Evolutionary conservation across 2,329 filamentous ascomycete species (phyloP), one percentile per base, ranked within the genome.

Genomic region (Elsinoe necatrix): DNA sequence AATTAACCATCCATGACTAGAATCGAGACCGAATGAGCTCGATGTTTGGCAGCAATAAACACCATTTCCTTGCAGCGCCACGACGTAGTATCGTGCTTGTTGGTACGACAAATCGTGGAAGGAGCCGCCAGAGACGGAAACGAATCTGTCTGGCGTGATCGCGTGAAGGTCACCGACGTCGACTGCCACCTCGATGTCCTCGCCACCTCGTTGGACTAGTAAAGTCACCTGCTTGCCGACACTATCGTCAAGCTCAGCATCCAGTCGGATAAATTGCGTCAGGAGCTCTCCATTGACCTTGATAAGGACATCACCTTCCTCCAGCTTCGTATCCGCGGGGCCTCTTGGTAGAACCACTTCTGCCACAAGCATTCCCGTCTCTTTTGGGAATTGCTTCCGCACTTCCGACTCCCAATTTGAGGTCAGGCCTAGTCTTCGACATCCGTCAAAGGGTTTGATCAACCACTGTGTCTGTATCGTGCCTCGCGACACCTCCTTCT

Each of bases 381-480:
- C 93, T 64, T 88, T 86, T 0, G 95, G 93, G 63, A 95, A 95
- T 23, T 82, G 78, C 63, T 87, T 83, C 31, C 93, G 85, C 61
- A 95, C 83, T 57, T 85, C 84, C 35, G 87, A 85, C 75, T 98
- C 93, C 84, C 89, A 95, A 54, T 89, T 81, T 0, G 90, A 79
- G 1, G 82, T 89, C 59, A 98, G 77, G 6, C 93, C 93, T 9
- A 98, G 77, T 59, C 93, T 82, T 56, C 92, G 84, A 71, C 93
- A 97, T 70, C 98, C 95, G 64, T 98, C 95, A 65, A 98, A 98
- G 0, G 93, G 89, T 72, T 97, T 97, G 60, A 98, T 80, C 55
- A 97, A 80, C 80, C 95, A 98, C 69, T 98, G 93, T 61, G 89
- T 95, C 72, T 98, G 93, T 51, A 98, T 95, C n/a, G 93, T 95